Evolutionary conservation across 202 grass and related monocot species (phyloP), one percentile per base, ranked within the genome.

Genomic region (Tripidium arundinaceum): DNA sequence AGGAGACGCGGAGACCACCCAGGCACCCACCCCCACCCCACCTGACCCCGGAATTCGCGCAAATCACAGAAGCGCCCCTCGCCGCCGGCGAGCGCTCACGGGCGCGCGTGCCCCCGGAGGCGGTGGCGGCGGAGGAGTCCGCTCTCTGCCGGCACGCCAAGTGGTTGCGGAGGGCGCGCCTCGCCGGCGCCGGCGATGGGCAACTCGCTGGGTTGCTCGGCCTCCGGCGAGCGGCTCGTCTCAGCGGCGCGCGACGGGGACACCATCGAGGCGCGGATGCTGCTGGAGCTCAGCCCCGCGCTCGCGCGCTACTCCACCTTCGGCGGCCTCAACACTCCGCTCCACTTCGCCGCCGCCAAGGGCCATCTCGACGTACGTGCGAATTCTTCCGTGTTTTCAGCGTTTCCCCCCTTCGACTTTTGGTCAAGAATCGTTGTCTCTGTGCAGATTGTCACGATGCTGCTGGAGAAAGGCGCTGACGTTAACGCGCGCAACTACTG

Each of bases 271-370:
- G 91, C 91, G 61, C 87, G 87, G 40, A 97, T 97, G 89, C 91
- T 97, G 94, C n/a, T n/a, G n/a, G n/a, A 92, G 83, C 82, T 97
- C 62, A 97, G 89, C n/a, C n/a, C n/a, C n/a, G n/a, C n/a, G n/a
- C n/a, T n/a, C n/a, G n/a, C n/a, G n/a, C n/a, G n/a, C 42, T 97
- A 97, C 86, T 97, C 91, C 65, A 97, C 94, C 65, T 94, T 94
- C 72, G 89, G 94, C n/a, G 94, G 94, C 37, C 91, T 97, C 78
- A 97, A 97, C 67, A 87, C 91, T 62, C 94, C 94, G 54, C 79
- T 97, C 52, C 94, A 97, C 81, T 97, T 97, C 70, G 94, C 94
- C 45, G 86, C 91, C 28, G 85, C 94, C 40, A 97, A 92, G 84
- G 94, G 94, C n/a, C 94, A 97, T 83, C 89, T 87, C 65, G 94